Percentiles rank a stretch among this genome's conserved stretches.
Evolutionary conservation across 2,329 filamentous ascomycete genomes (phyloP).

Genomic region (Macrophomina pseudophaseolina): DNA sequence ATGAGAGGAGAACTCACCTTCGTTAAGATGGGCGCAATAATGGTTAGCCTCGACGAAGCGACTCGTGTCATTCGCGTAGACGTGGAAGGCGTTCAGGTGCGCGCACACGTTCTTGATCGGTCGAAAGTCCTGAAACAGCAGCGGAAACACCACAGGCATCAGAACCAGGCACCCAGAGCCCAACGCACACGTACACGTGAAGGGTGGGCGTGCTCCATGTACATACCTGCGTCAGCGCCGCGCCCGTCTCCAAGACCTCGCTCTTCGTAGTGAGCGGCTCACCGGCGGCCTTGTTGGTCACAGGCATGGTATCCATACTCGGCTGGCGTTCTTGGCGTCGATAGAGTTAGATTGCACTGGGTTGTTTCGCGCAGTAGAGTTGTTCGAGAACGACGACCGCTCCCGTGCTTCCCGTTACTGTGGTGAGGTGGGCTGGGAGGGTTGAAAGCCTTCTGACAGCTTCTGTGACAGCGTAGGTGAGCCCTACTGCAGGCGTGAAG

Average conservation of each 20-base stretch:
- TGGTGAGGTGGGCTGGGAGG: no score
- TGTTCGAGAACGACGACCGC: neutral
- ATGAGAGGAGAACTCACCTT: conserved; percentile 46
- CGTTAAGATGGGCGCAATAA: conserved; percentile 79
- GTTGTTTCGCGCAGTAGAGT: neutral
- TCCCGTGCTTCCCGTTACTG: neutral
- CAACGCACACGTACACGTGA: neutral
- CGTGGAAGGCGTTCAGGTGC: conserved; percentile 85
- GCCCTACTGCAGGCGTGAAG: neutral
- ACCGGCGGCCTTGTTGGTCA: conserved; percentile 53
- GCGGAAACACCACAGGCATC: neutral
- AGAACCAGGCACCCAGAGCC: neutral
- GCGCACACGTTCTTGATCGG: conserved; percentile 79
- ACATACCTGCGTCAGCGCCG: conserved; percentile 61
- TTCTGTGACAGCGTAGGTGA: neutral
- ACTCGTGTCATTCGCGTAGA: conserved; percentile 73
- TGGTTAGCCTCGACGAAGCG: conserved; percentile 79
- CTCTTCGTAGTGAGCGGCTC: conserved; percentile 61
- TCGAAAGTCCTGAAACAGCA: conserved; percentile 61
- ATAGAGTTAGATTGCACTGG: neutral
- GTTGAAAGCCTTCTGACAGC: neutral
- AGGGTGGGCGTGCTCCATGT: neutral
- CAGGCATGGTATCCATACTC: conserved; percentile 38
- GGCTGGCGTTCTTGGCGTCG: neutral
- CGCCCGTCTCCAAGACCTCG: conserved; percentile 65